A percentile compares a stretch with the other conserved stretches of the same genome.
These are phyloP conservation scores for Gomphus bonarii DNA, from an alignment of 1,284 basidiomycete species.

Conservation along the genomic window DNA sequence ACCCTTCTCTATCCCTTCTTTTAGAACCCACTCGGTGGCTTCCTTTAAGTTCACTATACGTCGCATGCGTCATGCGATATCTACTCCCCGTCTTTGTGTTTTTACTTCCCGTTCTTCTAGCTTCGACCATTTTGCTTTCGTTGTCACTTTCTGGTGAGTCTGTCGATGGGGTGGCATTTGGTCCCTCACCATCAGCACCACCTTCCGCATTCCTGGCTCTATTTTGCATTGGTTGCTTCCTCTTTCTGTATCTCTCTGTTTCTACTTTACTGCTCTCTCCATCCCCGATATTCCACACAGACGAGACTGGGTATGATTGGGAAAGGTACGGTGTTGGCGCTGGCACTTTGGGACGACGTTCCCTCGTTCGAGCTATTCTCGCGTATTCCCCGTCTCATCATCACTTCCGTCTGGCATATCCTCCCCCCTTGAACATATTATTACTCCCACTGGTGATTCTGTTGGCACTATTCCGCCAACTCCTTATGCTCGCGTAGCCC, in stretches of 20 bases:
- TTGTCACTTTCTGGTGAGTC: neutral
- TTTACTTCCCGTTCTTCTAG: neutral
- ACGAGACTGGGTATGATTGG: neutral
- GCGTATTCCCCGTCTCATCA: neutral
- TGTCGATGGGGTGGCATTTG: neutral
- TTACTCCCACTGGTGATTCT: neutral
- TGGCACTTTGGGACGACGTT: neutral
- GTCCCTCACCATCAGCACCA: neutral
- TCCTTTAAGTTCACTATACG: neutral
- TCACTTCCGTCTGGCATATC: neutral
- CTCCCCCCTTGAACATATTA: slow-evolving; percentile 6
- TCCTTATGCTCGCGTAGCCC: neutral
- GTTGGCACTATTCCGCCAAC: neutral
- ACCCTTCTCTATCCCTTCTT: neutral
- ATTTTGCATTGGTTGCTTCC: neutral
- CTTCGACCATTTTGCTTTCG: neutral
- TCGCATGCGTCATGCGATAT: neutral
- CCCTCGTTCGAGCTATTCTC: slow-evolving; percentile 1
- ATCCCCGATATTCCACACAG: neutral
- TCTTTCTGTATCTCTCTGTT: neutral
- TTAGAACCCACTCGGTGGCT: slow-evolving; percentile 3
- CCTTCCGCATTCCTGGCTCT: slow-evolving; percentile 2
- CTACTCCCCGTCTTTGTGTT: slow-evolving; percentile 3
- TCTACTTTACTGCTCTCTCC: neutral
- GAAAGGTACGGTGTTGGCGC: neutral